phyloP scores from a whole-genome alignment of 768 basidiomycete genomes.

The Rhodotorula diobovata region DNA sequence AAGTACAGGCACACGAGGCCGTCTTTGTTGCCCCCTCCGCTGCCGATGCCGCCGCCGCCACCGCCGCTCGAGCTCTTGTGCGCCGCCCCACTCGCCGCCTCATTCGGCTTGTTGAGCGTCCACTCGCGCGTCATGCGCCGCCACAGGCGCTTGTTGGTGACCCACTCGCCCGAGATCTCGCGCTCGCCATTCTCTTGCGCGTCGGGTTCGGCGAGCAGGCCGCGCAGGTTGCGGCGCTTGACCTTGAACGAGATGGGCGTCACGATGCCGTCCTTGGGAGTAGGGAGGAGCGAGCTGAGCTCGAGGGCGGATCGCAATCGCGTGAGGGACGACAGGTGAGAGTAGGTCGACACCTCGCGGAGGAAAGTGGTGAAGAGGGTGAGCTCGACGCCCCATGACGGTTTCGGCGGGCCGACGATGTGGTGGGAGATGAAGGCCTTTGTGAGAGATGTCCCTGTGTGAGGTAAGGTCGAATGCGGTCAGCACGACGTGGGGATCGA shows the following conservation, averaged over 20 bases:
- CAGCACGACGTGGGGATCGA: not conserved
- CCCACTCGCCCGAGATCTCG: constrained; percentile 91
- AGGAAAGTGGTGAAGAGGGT: constrained; percentile 68
- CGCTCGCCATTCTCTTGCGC: constrained; percentile 66
- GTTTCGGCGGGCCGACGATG: constrained; percentile 78
- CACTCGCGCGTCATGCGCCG: constrained; percentile 60
- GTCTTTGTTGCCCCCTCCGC: constrained; percentile 52
- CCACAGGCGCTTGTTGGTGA: constrained; percentile 90
- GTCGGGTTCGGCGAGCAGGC: constrained; percentile 73
- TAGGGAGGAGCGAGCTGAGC: constrained; percentile 74
- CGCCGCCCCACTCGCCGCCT: not conserved
- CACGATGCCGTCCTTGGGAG: constrained; percentile 78
- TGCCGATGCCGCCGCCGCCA: not conserved
- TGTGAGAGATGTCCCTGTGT: constrained; percentile 53
- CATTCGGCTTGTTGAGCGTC: constrained; percentile 38
- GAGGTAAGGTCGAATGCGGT: not conserved
- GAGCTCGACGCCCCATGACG: constrained; percentile 93
- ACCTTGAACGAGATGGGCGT: constrained; percentile 91
- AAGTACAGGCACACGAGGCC: constrained; percentile 78
- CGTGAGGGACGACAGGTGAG: constrained; percentile 76
- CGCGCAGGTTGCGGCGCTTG: constrained; percentile 64
- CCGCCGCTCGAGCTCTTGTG: not conserved
- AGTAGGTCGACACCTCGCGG: constrained; percentile 75
- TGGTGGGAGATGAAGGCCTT: constrained; percentile 71
- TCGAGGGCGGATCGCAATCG: constrained; percentile 58